Conservation (phyloP, 208 protist species). For the Tritrichomonas foetus region DNA sequence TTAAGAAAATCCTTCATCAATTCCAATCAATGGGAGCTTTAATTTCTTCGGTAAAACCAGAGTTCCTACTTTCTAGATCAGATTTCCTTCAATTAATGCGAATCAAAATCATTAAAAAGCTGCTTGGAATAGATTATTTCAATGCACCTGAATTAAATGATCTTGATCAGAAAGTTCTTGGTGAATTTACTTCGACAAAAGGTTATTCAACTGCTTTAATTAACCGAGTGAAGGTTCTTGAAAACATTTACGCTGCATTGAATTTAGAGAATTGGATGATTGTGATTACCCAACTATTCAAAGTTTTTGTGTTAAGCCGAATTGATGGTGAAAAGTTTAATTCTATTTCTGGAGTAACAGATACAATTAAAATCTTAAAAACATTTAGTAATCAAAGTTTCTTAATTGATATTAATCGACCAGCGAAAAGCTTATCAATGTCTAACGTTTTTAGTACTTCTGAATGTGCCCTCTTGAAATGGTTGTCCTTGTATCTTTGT, state of each 20-base stretch:
- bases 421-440: neutral
- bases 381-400: neutral
- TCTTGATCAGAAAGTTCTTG: neutral
- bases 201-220: neutral
- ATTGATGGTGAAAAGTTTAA: constrained; percentile 14
- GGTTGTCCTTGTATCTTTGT: neutral
- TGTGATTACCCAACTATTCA: neutral
- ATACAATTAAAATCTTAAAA: neutral
- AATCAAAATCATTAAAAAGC: neutral
- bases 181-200: constrained; percentile 13
- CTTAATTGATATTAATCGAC: neutral
- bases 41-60: neutral
- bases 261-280: neutral
- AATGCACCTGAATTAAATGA: neutral
- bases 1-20: neutral
- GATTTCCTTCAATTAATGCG: constrained; percentile 3
- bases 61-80: neutral
- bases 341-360: neutral
- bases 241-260: neutral
- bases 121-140: constrained; percentile 31
- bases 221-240: neutral
- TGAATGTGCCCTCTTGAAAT: neutral
- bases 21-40: constrained; percentile 9
- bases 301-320: neutral
- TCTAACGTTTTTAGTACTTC: neutral